These are phyloP conservation scores for Calonectria montana DNA, from an alignment of 2,329 filamentous ascomycete genomes.

Conservation along the genomic window DNA sequence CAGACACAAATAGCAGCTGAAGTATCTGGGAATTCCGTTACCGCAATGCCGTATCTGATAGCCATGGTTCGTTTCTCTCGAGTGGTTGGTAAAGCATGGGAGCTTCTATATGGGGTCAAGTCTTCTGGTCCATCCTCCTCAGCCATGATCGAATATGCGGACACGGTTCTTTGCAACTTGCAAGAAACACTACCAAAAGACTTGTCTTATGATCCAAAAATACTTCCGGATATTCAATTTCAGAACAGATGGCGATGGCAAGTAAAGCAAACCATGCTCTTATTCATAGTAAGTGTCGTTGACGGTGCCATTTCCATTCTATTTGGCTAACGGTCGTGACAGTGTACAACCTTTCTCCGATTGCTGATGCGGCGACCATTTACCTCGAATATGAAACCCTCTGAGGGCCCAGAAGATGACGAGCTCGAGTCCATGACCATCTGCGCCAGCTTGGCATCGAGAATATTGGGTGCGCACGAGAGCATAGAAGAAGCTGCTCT, in stretches of 20 bases:
- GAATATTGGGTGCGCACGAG: conserved; percentile 25
- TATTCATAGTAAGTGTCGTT: conserved; percentile 16
- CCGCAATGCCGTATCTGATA: conserved; percentile 23
- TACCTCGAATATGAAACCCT: not conserved
- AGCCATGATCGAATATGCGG: conserved; percentile 30
- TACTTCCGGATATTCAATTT: conserved; percentile 21
- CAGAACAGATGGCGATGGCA: conserved; percentile 25
- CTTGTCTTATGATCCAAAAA: conserved; percentile 13
- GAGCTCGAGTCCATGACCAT: conserved; percentile 25
- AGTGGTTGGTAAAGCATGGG: conserved; percentile 32
- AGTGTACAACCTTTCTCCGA: conserved; percentile 34
- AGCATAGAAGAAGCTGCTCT: conserved; percentile 26
- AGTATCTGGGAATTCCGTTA: conserved; percentile 12
- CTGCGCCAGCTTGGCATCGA: conserved; percentile 28
- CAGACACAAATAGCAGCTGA: conserved; percentile 17
- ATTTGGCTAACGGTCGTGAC: not conserved
- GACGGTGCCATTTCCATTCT: not conserved
- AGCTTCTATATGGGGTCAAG: conserved; percentile 31
- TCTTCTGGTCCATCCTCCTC: conserved; percentile 9
- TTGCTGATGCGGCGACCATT: conserved; percentile 29
- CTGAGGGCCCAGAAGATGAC: conserved; percentile 19
- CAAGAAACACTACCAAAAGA: conserved; percentile 14
- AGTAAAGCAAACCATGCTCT: conserved; percentile 24
- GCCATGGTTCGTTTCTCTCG: conserved; percentile 31
- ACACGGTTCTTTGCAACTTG: conserved; percentile 22